These are phyloP conservation scores for Hyaloscypha bicolor DNA, from an alignment of 495 filamentous ascomycete species.

Conservation along the genomic window DNA sequence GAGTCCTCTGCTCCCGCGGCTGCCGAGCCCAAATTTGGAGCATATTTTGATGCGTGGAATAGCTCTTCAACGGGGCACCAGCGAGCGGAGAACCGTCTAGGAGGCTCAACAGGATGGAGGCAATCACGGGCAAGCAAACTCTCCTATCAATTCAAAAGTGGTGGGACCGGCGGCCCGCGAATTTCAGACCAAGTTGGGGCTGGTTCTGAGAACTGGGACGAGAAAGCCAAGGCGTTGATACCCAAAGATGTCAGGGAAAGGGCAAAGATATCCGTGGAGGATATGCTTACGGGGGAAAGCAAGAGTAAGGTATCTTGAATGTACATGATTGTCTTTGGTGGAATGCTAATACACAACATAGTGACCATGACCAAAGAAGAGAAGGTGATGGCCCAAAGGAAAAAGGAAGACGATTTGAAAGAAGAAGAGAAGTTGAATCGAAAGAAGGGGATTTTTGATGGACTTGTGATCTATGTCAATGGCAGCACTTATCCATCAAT, in stretches of 20 bases:
- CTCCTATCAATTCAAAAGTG: conserved; percentile 62
- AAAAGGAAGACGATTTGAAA: conserved; percentile 39
- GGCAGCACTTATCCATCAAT: conserved; percentile 80
- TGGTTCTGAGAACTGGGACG: conserved; percentile 50
- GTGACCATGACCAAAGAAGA: conserved; percentile 35
- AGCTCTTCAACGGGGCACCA: conserved; percentile 82
- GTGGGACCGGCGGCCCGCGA: conserved; percentile 49
- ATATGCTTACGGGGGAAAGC: conserved; percentile 43
- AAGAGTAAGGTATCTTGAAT: not conserved
- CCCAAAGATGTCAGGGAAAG: conserved; percentile 45
- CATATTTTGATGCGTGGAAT: conserved; percentile 79
- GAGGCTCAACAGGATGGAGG: conserved; percentile 68
- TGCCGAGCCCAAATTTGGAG: conserved; percentile 48
- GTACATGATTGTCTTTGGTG: not conserved
- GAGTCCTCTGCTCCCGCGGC: conserved; percentile 34
- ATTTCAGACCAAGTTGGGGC: conserved; percentile 61
- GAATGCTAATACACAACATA: conserved; percentile 4
- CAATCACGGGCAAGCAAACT: conserved; percentile 68
- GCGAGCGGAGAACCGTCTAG: conserved; percentile 61
- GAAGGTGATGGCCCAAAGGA: conserved; percentile 34
- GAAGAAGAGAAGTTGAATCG: conserved; percentile 29
- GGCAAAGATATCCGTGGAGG: conserved; percentile 44
- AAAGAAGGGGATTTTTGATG: conserved; percentile 57
- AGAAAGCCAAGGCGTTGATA: conserved; percentile 46
- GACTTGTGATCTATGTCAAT: conserved; percentile 81